These are phyloP conservation scores for Buxus sempervirens DNA, from an alignment of 164 flowering plant species.

Conservation along the genomic window DNA sequence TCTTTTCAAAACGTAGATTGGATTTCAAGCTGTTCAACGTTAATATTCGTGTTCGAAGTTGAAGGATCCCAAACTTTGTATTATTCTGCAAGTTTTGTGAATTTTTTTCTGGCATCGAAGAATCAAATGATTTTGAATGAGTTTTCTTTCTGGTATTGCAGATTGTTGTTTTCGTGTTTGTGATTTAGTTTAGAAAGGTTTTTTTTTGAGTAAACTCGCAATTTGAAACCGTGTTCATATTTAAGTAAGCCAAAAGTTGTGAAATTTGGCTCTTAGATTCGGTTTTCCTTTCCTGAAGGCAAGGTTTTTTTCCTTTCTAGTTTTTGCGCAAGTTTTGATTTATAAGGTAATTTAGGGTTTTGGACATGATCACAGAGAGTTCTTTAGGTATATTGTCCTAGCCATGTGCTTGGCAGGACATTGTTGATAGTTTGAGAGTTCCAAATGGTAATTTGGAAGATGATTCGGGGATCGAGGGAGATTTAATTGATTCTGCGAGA, in stretches of 20 bases:
- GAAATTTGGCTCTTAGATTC: not conserved
- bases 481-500: conserved; percentile 47
- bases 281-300: not conserved
- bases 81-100: not conserved
- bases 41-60: not conserved
- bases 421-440: conserved; percentile 23
- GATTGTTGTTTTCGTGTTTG: not conserved
- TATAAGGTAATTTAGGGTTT: conserved; percentile 22
- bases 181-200: not conserved
- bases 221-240: conserved; percentile 10
- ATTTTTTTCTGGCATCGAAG: not conserved
- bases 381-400: conserved; percentile 34
- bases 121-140: not conserved
- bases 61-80: too few species aligned
- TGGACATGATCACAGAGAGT: conserved; percentile 41
- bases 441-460: conserved; percentile 40
- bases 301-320: not conserved
- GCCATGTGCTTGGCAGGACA: conserved; percentile 15
- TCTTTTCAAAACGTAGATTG: not conserved
- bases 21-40: not conserved
- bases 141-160: not conserved
- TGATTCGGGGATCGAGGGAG: conserved; percentile 45
- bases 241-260: conserved; percentile 12
- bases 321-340: not conserved
- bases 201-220: not conserved